A percentile compares a stretch with the other conserved stretches of the same genome.
Conservation (phyloP, 169 alveolate species). For the Babesia microti region DNA sequence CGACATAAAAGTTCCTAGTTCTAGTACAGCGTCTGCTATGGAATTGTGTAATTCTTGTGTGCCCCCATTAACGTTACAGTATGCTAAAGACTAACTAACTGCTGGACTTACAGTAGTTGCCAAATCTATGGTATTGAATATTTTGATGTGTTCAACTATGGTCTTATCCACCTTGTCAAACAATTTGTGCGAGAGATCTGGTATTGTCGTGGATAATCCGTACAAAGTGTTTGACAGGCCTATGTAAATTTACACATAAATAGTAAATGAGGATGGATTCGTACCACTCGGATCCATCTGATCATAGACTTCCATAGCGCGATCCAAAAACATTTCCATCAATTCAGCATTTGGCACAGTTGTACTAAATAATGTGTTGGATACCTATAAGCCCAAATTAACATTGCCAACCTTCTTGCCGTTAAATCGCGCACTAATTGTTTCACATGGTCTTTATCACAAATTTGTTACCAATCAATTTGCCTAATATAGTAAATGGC, state of each 20-base stretch:
- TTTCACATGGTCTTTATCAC: too few species aligned
- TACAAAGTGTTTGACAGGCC: background rate
- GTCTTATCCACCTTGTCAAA: constrained; percentile 3
- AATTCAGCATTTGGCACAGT: too few species aligned
- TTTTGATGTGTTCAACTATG: constrained; percentile 13
- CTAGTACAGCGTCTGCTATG: constrained; percentile 23
- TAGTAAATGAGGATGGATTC: constrained; percentile 8
- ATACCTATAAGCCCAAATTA: too few species aligned
- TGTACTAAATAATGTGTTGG: too few species aligned
- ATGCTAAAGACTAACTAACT: too few species aligned
- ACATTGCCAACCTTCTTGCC: too few species aligned
- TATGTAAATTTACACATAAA: constrained; percentile 5
- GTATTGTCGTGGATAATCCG: background rate
- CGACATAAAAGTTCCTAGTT: constrained; percentile 29
- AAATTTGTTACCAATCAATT: too few species aligned
- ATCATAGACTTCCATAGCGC: constrained; percentile 17
- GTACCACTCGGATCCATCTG: constrained; percentile 2
- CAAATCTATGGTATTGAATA: constrained; percentile 43
- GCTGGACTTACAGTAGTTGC: constrained; percentile 44
- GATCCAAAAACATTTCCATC: constrained; percentile 6
- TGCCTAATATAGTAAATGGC: too few species aligned
- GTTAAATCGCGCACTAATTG: too few species aligned
- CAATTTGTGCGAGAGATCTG: background rate
- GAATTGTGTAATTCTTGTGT: constrained; percentile 36
- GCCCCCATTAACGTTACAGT: constrained; percentile 14